A percentile compares a stretch with the other conserved stretches of the same genome.
Conservation (phyloP, 441 rosid genomes). For the Capsella rubella region DNA sequence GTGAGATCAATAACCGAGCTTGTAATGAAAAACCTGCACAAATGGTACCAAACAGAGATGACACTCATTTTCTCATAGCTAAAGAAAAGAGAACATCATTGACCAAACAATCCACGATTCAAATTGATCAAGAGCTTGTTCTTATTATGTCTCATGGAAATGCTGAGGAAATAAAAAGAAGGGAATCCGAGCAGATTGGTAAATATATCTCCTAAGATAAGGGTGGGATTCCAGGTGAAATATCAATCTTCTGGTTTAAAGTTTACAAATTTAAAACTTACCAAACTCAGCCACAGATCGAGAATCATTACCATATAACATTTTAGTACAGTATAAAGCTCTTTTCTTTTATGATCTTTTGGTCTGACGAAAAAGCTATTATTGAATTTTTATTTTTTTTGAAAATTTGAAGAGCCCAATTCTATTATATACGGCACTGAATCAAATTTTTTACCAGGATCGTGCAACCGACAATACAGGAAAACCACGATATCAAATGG, state of each 20-base stretch:
- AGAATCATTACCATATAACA: conserved; percentile 30
- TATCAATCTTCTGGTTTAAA: neutral
- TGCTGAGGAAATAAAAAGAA: neutral
- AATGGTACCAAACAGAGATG: conserved; percentile 6
- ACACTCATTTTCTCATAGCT: neutral
- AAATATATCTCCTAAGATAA: neutral
- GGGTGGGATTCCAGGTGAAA: neutral
- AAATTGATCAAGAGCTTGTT: conserved; percentile 3
- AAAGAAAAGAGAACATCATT: neutral
- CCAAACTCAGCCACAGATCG: conserved; percentile 36
- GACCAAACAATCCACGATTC: conserved; percentile 8
- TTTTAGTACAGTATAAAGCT: conserved; percentile 36
- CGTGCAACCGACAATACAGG: conserved; percentile 38
- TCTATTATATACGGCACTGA: conserved; percentile 1
- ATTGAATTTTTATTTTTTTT: neutral
- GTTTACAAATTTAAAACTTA: neutral
- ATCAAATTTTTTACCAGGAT: conserved; percentile 6
- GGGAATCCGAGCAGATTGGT: neutral
- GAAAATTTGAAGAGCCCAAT: conserved; percentile 11
- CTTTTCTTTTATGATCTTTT: neutral
- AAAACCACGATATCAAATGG: conserved; percentile 10
- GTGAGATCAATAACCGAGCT: conserved; percentile 93
- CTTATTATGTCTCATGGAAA: conserved; percentile 8
- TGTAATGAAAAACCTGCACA: conserved; percentile 90
- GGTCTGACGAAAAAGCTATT: conserved; percentile 28